Conservation (phyloP, 129 eudicot species). For the Flaveria trinervia region DNA sequence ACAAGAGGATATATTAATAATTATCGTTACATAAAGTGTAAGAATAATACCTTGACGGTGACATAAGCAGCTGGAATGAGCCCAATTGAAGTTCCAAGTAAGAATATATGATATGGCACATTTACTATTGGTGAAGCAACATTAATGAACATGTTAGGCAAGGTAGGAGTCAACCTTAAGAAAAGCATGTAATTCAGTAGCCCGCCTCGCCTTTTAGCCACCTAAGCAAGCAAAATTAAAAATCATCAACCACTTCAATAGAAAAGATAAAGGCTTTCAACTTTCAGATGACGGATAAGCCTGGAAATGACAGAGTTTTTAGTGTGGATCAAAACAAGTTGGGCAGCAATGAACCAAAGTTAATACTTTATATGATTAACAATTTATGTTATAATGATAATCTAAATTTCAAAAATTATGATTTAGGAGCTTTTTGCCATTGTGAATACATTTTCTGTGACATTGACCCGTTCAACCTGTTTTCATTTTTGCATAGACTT, state of each 20-base stretch:
- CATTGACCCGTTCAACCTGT: conserved; percentile 1
- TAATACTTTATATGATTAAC: background rate
- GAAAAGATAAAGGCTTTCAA: background rate
- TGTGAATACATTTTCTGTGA: background rate
- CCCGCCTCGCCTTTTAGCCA: conserved; percentile 60
- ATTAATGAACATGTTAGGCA: conserved; percentile 77
- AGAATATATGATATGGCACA: conserved; percentile 66
- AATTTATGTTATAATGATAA: background rate
- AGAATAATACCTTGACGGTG: conserved; percentile 62
- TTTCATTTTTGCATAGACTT: background rate
- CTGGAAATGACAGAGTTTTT: background rate
- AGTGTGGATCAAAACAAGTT: background rate
- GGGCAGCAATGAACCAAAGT: background rate
- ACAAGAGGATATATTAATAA: too few relatives aligned
- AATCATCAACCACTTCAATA: background rate
- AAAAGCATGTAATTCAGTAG: conserved; percentile 74
- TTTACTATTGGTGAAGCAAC: conserved; percentile 82
- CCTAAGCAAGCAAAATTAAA: conserved; percentile 44
- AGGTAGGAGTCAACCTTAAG: conserved; percentile 72
- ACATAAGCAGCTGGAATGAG: conserved; percentile 78
- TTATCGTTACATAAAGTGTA: background rate
- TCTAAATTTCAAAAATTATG: background rate
- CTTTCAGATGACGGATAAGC: background rate
- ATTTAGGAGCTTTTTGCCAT: background rate
- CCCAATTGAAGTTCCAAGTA: conserved; percentile 61